Percentiles rank a stretch among this genome's conserved stretches.
Evolutionary conservation across 2,329 filamentous ascomycete genomes (phyloP).

Genomic region (Dothistroma septosporum): DNA sequence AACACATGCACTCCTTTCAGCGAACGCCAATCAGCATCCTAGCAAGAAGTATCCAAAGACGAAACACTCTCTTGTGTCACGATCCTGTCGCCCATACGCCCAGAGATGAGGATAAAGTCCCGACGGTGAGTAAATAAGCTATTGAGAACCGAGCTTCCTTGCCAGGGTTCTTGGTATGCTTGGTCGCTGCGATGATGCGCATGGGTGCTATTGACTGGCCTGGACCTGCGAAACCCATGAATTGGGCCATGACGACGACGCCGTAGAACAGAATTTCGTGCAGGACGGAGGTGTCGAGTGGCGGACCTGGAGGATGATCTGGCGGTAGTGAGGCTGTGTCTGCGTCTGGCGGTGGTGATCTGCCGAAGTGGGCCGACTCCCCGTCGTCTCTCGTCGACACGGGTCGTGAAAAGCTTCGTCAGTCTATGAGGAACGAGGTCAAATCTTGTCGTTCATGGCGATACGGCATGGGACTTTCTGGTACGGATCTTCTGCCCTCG

Average conservation of each 20-base stretch:
- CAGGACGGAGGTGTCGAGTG: constrained; percentile 18
- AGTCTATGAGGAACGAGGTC: constrained; percentile 24
- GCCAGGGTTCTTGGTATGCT: constrained; percentile 39
- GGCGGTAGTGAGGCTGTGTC: not conserved
- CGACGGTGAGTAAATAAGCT: constrained; percentile 41
- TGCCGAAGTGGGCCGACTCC: not conserved
- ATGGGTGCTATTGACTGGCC: constrained; percentile 38
- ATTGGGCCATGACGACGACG: constrained; percentile 28
- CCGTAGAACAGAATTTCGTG: constrained; percentile 27
- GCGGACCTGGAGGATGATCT: not conserved
- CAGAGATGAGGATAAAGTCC: constrained; percentile 45
- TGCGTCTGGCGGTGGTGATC: not conserved
- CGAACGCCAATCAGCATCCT: constrained; percentile 40
- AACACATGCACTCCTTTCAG: constrained; percentile 38
- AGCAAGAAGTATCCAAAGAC: constrained; percentile 39
- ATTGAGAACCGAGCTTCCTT: constrained; percentile 45
- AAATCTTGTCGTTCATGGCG: constrained; percentile 20
- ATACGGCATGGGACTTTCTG: constrained; percentile 28
- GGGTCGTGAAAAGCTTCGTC: constrained; percentile 11
- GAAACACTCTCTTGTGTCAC: constrained; percentile 42
- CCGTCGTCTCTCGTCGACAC: constrained; percentile 20
- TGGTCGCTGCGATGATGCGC: constrained; percentile 43
- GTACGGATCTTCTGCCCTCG: constrained; percentile 18
- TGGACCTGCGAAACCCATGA: constrained; percentile 28
- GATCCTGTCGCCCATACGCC: constrained; percentile 42